Percentiles rank a stretch among this genome's conserved stretches.
These are phyloP conservation scores for Dalechampia spathulata DNA, from an alignment of 441 rosid genomes.

Conservation along the genomic window DNA sequence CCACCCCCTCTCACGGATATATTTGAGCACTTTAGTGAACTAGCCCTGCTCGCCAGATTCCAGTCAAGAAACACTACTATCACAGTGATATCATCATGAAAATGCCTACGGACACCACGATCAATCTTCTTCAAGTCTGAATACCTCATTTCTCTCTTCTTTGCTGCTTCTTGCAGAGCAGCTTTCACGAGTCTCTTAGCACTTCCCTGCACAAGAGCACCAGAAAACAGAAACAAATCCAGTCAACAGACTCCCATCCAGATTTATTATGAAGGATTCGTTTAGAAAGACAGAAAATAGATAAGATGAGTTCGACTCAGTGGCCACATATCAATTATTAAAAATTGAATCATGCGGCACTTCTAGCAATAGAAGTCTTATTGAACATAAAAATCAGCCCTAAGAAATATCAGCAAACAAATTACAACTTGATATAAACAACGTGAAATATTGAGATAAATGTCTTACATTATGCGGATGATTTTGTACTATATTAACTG, in stretches of 20 bases:
- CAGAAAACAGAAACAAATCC: too few relatives aligned
- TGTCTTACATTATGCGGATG: conserved; percentile 60
- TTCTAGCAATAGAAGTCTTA: too few relatives aligned
- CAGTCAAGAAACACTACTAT: conserved; percentile 78
- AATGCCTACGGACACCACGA: conserved; percentile 87
- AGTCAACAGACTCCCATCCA: too few relatives aligned
- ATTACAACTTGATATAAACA: neutral
- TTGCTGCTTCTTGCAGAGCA: conserved; percentile 82
- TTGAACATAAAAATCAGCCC: too few relatives aligned
- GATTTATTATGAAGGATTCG: too few relatives aligned
- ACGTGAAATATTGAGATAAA: neutral
- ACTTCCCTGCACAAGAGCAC: conserved; percentile 67
- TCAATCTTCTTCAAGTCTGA: conserved; percentile 96
- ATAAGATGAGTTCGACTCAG: too few relatives aligned
- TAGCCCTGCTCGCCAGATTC: conserved; percentile 43
- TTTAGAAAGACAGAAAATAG: too few relatives aligned
- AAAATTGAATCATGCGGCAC: too few relatives aligned
- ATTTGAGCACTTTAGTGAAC: conserved; percentile 31
- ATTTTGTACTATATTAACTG: conserved; percentile 73
- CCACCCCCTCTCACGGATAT: conserved; percentile 78
- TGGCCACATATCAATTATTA: too few relatives aligned
- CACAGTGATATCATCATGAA: conserved; percentile 95
- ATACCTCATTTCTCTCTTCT: conserved; percentile 92
- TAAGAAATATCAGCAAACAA: too few relatives aligned
- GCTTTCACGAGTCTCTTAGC: conserved; percentile 86